phyloP scores from a whole-genome alignment of 257 asterid genomes.

The Coffea canephora region DNA sequence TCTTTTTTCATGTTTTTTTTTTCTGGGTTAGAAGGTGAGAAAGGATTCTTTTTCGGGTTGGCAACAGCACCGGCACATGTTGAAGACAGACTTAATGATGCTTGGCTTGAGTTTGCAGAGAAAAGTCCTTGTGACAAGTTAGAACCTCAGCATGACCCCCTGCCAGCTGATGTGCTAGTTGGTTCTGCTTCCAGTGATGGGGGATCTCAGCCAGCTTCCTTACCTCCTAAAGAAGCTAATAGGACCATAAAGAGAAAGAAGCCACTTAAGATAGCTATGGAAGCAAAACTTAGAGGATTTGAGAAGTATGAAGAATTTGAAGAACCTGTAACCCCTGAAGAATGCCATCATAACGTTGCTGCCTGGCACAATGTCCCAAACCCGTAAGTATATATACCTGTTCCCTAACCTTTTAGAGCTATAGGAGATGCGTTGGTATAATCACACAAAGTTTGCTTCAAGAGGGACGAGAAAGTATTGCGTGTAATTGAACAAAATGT shows the following conservation, averaged over 20 bases:
- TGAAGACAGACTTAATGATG: conserved; percentile 92
- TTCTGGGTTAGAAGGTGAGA: conserved; percentile 42
- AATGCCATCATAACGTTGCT: conserved; percentile 77
- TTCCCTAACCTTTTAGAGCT: not conserved
- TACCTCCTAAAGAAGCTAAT: conserved; percentile 37
- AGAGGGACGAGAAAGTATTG: not conserved
- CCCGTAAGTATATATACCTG: conserved; percentile 58
- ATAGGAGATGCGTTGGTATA: conserved; percentile 1
- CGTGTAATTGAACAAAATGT: too few relatives aligned
- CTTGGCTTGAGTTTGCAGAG: conserved; percentile 97
- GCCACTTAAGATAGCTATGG: conserved; percentile 71
- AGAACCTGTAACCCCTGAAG: conserved; percentile 54
- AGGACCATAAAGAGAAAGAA: conserved; percentile 63
- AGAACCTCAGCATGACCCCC: conserved; percentile 39
- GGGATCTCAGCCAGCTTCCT: conserved; percentile 60
- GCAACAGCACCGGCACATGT: conserved; percentile 99
- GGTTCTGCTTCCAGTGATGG: conserved; percentile 70
- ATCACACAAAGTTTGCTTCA: not conserved
- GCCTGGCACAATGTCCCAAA: conserved; percentile 98
- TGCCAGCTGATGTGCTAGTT: conserved; percentile 58
- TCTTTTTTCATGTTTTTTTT: conserved; percentile 7
- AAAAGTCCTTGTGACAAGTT: conserved; percentile 58
- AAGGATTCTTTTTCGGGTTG: conserved; percentile 81
- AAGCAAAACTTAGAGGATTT: conserved; percentile 84
- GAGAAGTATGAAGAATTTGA: conserved; percentile 65